A percentile compares a stretch with the other conserved stretches of the same genome.
Conservation (phyloP, 345 rosid species). For the Rhodamnia argentea region DNA sequence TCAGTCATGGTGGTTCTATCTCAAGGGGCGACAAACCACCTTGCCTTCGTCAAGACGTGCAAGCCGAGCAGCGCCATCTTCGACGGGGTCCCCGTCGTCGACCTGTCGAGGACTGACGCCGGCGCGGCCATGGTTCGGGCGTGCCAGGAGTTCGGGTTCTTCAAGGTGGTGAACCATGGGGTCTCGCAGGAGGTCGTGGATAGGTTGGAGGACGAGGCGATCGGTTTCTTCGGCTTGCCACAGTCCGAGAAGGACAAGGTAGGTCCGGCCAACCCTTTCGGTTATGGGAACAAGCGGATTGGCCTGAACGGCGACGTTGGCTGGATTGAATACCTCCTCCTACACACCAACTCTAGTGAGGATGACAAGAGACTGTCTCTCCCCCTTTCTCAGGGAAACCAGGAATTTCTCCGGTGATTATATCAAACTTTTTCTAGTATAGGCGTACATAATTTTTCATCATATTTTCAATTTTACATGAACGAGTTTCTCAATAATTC, state of each 20-base stretch:
- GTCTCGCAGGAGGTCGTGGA: conserved; percentile 40
- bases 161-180: conserved; percentile 76
- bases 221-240: conserved; percentile 52
- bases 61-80: conserved; percentile 21
- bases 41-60: conserved; percentile 50
- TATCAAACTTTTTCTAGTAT: background rate
- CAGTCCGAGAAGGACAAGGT: conserved; percentile 43
- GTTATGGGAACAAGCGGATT: conserved; percentile 62
- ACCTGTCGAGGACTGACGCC: conserved; percentile 56
- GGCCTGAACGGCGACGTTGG: conserved; percentile 74
- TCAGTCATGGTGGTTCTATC: conserved; percentile 60
- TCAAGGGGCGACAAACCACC: conserved; percentile 41
- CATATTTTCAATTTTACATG: background rate
- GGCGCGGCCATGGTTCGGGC: conserved; percentile 39
- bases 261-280: conserved; percentile 74
- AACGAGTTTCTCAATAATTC: background rate
- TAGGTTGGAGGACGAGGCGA: conserved; percentile 41
- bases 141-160: conserved; percentile 69
- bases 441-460: background rate
- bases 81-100: conserved; percentile 44
- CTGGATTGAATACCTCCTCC: conserved; percentile 67
- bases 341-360: conserved; percentile 29
- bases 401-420: conserved; percentile 38
- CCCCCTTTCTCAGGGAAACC: conserved; percentile 17
- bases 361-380: conserved; percentile 14